Percentiles rank a stretch among this genome's conserved stretches.
These are phyloP conservation scores for Globisporangium middletonii DNA, from an alignment of 352 stramenopile species.

Conservation along the genomic window DNA sequence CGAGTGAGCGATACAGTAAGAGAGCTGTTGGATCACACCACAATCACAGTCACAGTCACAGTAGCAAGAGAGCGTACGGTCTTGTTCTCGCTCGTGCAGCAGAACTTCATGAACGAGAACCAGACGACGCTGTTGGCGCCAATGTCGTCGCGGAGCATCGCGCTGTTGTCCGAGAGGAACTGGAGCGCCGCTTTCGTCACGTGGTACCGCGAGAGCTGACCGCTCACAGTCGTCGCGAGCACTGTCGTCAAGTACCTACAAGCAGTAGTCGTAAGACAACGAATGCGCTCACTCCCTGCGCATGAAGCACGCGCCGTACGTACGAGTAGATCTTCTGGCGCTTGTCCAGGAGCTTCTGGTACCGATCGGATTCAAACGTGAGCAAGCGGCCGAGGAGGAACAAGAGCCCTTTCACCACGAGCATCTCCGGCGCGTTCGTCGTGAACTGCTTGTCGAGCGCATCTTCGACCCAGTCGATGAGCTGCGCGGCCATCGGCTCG, in stretches of 20 bases:
- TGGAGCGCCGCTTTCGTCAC: conserved; percentile 54
- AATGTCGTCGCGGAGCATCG: conserved; percentile 44
- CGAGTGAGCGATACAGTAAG: neutral
- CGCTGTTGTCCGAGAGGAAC: conserved; percentile 41
- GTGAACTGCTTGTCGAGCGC: conserved; percentile 71
- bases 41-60: neutral
- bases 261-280: too few species aligned
- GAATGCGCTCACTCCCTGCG: too few species aligned
- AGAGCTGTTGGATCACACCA: too few species aligned
- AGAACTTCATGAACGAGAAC: conserved; percentile 75
- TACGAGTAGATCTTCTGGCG: conserved; percentile 69
- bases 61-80: conserved; percentile 28
- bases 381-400: conserved; percentile 54
- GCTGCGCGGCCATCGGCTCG: conserved; percentile 14
- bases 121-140: conserved; percentile 39
- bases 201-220: conserved; percentile 60
- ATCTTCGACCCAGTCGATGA: conserved; percentile 67
- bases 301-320: neutral
- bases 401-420: conserved; percentile 67
- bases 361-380: conserved; percentile 42
- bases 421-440: conserved; percentile 56
- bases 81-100: conserved; percentile 59
- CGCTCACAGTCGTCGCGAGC: conserved; percentile 49
- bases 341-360: conserved; percentile 25
- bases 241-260: conserved; percentile 53